Conservation (phyloP, 2,329 filamentous ascomycete genomes). For the Neonectria hederae region DNA sequence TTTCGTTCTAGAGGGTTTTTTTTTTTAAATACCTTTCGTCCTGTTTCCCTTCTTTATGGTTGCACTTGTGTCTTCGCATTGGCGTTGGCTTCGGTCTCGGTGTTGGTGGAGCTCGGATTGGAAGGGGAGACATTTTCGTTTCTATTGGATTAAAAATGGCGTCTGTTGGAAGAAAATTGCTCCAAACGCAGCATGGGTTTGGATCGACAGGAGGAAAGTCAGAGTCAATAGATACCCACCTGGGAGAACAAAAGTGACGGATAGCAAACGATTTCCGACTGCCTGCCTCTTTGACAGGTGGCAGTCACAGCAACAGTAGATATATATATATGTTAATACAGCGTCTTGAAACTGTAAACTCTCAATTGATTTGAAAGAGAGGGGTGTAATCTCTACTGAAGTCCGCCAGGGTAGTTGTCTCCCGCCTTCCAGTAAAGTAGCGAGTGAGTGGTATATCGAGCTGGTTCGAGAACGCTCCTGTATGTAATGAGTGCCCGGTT, state of each 20-base stretch:
- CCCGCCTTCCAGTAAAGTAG: background rate
- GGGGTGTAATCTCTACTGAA: too few species aligned
- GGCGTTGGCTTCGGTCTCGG: background rate
- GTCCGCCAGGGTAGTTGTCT: background rate
- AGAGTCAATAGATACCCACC: constrained; percentile 5
- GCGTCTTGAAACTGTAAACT: background rate
- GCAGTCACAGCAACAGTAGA: too few species aligned
- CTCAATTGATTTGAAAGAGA: background rate
- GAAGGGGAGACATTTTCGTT: background rate
- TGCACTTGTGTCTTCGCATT: background rate
- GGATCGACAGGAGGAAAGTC: background rate
- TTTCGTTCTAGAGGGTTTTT: too few species aligned
- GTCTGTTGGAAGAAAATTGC: background rate
- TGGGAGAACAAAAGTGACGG: background rate
- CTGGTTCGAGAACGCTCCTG: background rate
- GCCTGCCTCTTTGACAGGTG: background rate
- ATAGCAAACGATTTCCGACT: background rate
- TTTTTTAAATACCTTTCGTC: too few species aligned
- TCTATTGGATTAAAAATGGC: background rate
- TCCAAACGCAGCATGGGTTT: background rate
- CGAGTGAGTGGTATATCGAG: background rate
- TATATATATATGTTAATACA: background rate
- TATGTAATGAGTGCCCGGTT: background rate
- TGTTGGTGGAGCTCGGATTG: background rate
- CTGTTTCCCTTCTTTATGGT: background rate